Conservation (phyloP, 2,329 filamentous ascomycete species). For the Exophiala sp. region DNA sequence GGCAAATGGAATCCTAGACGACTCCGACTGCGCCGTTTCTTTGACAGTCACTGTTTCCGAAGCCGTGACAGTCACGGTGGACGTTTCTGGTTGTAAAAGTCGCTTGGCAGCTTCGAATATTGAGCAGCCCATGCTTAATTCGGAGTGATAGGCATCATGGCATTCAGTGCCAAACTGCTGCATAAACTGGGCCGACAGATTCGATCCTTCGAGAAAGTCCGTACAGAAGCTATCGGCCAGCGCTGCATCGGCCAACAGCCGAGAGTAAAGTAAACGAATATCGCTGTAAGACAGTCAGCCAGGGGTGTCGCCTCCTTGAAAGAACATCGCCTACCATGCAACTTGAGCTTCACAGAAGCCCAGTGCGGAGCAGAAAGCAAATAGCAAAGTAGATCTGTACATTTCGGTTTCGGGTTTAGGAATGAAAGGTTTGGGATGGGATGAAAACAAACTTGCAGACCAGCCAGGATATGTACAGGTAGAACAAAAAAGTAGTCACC, state of each 20-base stretch:
- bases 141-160: neutral
- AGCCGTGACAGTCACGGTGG: slow-evolving; percentile 1
- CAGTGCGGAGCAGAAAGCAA: neutral
- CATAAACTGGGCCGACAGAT: neutral
- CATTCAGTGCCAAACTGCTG: slow-evolving; percentile 1
- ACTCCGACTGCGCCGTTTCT: neutral
- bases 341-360: slow-evolving; percentile 1
- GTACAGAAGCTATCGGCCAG: slow-evolving; percentile 9
- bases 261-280: slow-evolving; percentile 3
- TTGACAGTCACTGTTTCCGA: neutral
- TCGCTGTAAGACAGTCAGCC: neutral
- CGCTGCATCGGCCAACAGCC: slow-evolving; percentile 5
- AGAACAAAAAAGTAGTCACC: neutral
- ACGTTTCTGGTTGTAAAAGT: neutral
- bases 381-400: neutral
- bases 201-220: neutral
- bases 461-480: neutral
- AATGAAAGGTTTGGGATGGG: neutral
- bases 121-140: slow-evolving; percentile 7
- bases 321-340: neutral
- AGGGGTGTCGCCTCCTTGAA: neutral
- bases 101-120: slow-evolving; percentile 4
- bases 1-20: neutral
- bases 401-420: neutral
- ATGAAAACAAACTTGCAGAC: neutral